Evolutionary conservation across 2,329 filamentous ascomycete genomes (phyloP), one percentile per base, ranked within the genome.

Genomic region (Colletotrichum simmondsii): DNA sequence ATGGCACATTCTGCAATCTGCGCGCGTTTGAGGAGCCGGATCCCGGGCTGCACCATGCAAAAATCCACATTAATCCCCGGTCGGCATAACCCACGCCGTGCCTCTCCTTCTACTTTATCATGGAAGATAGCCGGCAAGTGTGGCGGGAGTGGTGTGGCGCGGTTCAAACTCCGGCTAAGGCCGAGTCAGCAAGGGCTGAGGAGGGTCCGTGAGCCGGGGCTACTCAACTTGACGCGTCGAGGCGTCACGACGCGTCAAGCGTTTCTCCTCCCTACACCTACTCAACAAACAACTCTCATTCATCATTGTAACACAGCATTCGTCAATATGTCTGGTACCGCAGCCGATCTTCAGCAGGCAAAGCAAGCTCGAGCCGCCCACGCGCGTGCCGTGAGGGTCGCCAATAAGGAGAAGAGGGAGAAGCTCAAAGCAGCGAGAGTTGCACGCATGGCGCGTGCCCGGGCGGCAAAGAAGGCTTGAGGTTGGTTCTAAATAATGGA

Each of bases 331-430:
- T 14, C 61, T 28, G 7, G n/a, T 8, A 54, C 61, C 19, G 61
- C 52, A 35, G 61, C 28, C 19, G 61, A 64, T 14, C 5, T 16
- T 28, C 30, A 53, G 46, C 46, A 28, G 16, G 61, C 61, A 28
- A 64, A 64, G 61, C 46, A 54, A 46, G 61, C 61, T 12, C 61
- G 61, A 12, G 61, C 61, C 49, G 46, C 61, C 5, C 49, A 64
- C 46, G 61, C 61, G 61, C 61, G 61, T 30, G 61, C 42, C 8
- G 61, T 54, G 19, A 64, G 61, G 26, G 61, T 28, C 28, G 61
- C 61, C 14, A 64, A 64, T n/a, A 64, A 46, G 42, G 42, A 46
- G 42, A 46, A 46, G 42, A 46, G 42, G 42, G 42, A 46, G 42
- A 46, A 46, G 42, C 42, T 46, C 16, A 46, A 46, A n/a, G 42